Evolutionary conservation across 1,284 basidiomycete genomes (phyloP), one percentile per base, ranked within the genome.

Genomic region (Dichomitus squalens): DNA sequence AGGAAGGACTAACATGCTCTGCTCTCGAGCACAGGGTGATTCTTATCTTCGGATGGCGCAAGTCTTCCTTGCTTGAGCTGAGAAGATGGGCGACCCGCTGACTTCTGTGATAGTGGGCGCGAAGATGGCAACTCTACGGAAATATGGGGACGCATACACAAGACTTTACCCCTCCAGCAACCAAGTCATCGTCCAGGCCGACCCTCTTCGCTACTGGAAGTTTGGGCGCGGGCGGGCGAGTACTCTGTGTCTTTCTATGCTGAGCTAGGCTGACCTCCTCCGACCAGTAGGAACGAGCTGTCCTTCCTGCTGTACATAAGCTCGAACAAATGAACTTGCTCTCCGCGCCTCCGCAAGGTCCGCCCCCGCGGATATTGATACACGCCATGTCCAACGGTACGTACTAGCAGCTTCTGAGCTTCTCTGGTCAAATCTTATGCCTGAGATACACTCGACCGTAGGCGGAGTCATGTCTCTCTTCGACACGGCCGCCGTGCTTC

Each of bases 321-420:
- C 18, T 59, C 14, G 25, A 49, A 12, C 29, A 43, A 7, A 35
- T 38, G 5, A 25, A 33, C 9, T 16, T 54, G 20, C 5, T 56
- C 3, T 50, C 54, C n/a, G 4, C 29, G 1, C 23, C 6, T 14
- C 23, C 21, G 0, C 35, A 20, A 23, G 27, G 11, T 2, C 25
- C 53, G 7, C 57, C 23, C 53, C 58, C 4, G n/a, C 51, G 47
- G 31, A 51, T 59, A 23, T 23, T 59, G 12, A 21, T 59, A 2
- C 58, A 59, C 44, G 51, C 41, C 21, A 23, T 59, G 54, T 59
- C 58, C 2, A 59, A 59, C 23, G 58, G 58, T 59, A 29, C 31
- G 58, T 35, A 14, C 7, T 7, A n/a, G 6, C 18, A 6, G 8
- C 21, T 4, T 12, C 11, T 11, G 16, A 12, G 4, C 18, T 27